phyloP scores from a whole-genome alignment of 1,284 basidiomycete genomes.

The Ceratobasidium sp. region DNA sequence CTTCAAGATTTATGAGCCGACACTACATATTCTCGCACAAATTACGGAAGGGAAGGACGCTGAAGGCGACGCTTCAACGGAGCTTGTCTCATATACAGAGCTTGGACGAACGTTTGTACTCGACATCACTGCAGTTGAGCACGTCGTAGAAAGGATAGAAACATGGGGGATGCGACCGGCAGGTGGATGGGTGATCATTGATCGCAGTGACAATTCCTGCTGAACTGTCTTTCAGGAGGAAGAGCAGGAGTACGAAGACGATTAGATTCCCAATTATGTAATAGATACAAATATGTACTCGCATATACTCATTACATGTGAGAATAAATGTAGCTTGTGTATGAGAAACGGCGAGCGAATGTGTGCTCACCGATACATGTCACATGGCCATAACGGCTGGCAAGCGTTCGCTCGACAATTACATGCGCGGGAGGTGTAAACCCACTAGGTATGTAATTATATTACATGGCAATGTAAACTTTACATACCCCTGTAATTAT shows the following conservation, averaged over 20 bases:
- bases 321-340: too few species aligned
- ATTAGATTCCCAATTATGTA: too few species aligned
- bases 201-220: neutral
- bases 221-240: slow-evolving; percentile 1
- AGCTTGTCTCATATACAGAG: neutral
- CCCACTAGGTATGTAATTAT: too few species aligned
- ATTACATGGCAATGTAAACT: too few species aligned
- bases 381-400: too few species aligned
- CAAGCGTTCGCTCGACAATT: too few species aligned
- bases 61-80: neutral
- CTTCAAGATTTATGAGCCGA: neutral
- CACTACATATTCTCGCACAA: slow-evolving; percentile 22
- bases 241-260: slow-evolving; percentile 2
- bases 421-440: too few species aligned
- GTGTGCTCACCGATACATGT: too few species aligned
- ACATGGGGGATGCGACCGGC: neutral
- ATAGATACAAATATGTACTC: too few species aligned
- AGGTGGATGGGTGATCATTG: slow-evolving; percentile 16
- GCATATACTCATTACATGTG: too few species aligned
- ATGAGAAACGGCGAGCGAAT: too few species aligned
- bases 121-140: slow-evolving; percentile 3
- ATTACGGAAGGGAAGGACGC: slow-evolving; percentile 11
- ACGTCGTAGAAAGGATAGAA: slow-evolving; percentile 1
- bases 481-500: too few species aligned
- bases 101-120: slow-evolving; percentile 16